Evolutionary conservation across 2,329 filamentous ascomycete genomes (phyloP).

Genomic region (Aspergillus tubingensis): DNA sequence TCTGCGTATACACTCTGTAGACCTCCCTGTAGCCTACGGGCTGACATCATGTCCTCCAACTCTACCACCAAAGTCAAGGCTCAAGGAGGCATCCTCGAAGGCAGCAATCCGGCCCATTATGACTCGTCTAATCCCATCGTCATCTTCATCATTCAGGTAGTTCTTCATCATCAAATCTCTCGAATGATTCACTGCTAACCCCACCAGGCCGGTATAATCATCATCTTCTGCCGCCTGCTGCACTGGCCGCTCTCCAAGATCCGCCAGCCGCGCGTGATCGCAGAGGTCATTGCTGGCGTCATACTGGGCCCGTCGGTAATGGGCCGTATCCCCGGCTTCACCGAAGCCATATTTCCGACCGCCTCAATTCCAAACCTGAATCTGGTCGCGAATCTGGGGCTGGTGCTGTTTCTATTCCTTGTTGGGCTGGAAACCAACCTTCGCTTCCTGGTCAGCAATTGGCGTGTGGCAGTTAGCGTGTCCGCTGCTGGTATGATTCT

Average conservation of each 20-base stretch:
- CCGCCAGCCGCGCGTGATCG: slow-evolving; percentile 78
- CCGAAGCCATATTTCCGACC: slow-evolving; percentile 71
- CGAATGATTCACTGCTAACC: not conserved
- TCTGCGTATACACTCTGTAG: not conserved
- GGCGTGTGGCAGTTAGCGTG: slow-evolving; percentile 76
- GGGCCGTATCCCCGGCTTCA: slow-evolving; percentile 80
- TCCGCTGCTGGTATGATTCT: slow-evolving; percentile 77
- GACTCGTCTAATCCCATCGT: slow-evolving; percentile 71
- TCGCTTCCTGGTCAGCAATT: slow-evolving; percentile 74
- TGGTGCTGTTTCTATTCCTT: slow-evolving; percentile 83
- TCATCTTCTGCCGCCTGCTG: slow-evolving; percentile 71
- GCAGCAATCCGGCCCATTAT: slow-evolving; percentile 67
- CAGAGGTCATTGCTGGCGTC: slow-evolving; percentile 82
- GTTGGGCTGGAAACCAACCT: slow-evolving; percentile 87
- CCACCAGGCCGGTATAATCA: slow-evolving; percentile 67
- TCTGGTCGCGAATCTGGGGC: slow-evolving; percentile 78
- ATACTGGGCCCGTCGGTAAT: slow-evolving; percentile 84
- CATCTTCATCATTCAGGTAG: slow-evolving; percentile 74
- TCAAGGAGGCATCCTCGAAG: slow-evolving; percentile 72
- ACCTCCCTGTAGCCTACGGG: not conserved
- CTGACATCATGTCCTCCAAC: slow-evolving; percentile 22
- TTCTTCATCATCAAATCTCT: too few relatives aligned
- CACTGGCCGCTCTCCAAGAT: slow-evolving; percentile 77
- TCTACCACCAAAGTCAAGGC: slow-evolving; percentile 37
- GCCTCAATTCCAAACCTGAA: slow-evolving; percentile 73